Conservation (phyloP, 176 grass and related monocot genomes). For the Triticum dicoccoides region DNA sequence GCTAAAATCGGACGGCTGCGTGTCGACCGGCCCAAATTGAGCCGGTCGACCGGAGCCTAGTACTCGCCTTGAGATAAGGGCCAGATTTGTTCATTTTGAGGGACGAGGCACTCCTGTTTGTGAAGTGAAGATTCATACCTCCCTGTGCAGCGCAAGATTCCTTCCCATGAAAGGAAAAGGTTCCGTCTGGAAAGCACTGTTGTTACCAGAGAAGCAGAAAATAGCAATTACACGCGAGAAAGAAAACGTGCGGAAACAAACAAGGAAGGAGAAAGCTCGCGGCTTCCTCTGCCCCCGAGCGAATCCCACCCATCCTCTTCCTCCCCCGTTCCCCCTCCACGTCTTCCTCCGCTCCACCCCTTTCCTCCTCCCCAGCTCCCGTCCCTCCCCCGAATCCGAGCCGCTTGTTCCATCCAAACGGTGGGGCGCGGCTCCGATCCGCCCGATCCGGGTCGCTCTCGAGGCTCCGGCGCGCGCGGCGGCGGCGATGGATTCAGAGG, state of each 20-base stretch:
- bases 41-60: too few species aligned
- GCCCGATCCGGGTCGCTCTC: conserved; percentile 28
- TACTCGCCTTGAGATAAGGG: too few species aligned
- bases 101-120: not conserved
- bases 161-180: not conserved
- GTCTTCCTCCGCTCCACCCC: conserved; percentile 11
- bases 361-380: not conserved
- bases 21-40: too few species aligned
- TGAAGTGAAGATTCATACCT: not conserved
- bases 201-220: not conserved
- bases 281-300: conserved; percentile 17
- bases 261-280: not conserved
- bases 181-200: not conserved
- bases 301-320: conserved; percentile 32
- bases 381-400: conserved; percentile 1
- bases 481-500: conserved; percentile 62
- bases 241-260: conserved; percentile 16
- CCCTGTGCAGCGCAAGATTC: not conserved
- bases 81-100: too few species aligned
- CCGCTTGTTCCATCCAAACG: not conserved
- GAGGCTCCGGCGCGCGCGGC: conserved; percentile 9
- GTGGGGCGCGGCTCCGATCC: conserved; percentile 32
- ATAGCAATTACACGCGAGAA: not conserved
- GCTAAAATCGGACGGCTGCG: too few species aligned
- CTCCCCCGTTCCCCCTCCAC: not conserved